These are phyloP conservation scores for Carnegiea gigantea DNA, from an alignment of 179 eudicot genomes.

Conservation along the genomic window DNA sequence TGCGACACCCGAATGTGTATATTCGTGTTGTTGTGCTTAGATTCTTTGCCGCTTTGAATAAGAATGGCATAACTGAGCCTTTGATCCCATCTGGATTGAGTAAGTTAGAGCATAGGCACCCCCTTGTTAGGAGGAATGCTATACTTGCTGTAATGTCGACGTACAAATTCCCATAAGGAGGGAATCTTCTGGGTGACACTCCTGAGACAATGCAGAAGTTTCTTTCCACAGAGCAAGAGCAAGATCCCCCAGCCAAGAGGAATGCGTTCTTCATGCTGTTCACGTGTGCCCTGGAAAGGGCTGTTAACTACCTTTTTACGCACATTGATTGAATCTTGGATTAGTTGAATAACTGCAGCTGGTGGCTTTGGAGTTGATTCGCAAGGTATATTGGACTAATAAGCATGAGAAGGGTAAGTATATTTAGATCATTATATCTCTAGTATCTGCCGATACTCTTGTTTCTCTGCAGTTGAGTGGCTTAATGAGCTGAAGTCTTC, in stretches of 20 bases:
- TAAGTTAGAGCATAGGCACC: conserved; percentile 71
- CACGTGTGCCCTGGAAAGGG: too few species aligned
- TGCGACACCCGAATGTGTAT: too few species aligned
- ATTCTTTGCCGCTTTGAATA: too few species aligned
- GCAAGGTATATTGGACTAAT: conserved; percentile 70
- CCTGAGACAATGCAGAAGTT: too few species aligned
- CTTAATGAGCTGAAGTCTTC: conserved; percentile 61
- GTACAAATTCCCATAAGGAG: conserved; percentile 69
- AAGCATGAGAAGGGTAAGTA: conserved; percentile 72
- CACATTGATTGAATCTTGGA: conserved; percentile 58
- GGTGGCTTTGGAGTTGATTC: conserved; percentile 69
- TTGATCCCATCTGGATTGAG: conserved; percentile 33
- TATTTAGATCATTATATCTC: conserved; percentile 62
- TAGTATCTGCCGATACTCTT: conserved; percentile 41
- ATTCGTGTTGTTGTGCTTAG: too few species aligned
- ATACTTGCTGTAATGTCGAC: conserved; percentile 69
- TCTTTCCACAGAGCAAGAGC: too few species aligned
- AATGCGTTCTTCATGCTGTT: too few species aligned
- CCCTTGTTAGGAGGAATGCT: conserved; percentile 63
- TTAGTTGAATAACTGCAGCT: conserved; percentile 73
- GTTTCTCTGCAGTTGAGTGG: conserved; percentile 48
- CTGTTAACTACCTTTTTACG: conserved; percentile 34
- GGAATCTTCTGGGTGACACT: too few species aligned
- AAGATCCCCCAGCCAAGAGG: too few species aligned
- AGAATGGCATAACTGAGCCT: too few species aligned